Evolutionary conservation across 257 asterid genomes (phyloP), one percentile per base, ranked within the genome.

Genomic region (Verbena officinalis): DNA sequence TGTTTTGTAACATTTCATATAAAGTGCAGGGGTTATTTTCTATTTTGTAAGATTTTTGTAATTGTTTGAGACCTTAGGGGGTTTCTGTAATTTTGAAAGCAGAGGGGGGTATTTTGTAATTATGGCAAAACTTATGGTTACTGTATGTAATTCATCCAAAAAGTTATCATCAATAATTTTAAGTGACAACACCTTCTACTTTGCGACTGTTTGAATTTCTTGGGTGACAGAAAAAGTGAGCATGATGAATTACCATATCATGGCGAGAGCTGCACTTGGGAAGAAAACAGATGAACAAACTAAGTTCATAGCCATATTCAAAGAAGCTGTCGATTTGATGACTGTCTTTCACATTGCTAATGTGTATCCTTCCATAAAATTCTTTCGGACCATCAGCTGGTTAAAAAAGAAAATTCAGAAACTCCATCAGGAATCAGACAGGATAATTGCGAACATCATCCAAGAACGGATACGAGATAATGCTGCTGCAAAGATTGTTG

Each of bases 261-360:
- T 52, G 62, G 62, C 73, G 0, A 69, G 73, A 55, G 77, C 79
- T 0, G 78, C 85, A 1, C 58, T 84, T 9, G 85, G 87, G 2
- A 42, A 65, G 36, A 68, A 40, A 33, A 71, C 36, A 0, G 38
- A 48, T 0, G 71, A 73, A 5, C 76, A 74, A 52, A 70, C 70
- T 14, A n/a, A 5, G 0, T 65, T 73, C 23, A 38, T 68, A 7
- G 7, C 17, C 6, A 22, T 56, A 1, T 19, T 61, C 4, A 51
- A 27, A 12, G 75, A 77, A 58, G 38, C 57, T 22, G 22, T 50
- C 0, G 51, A 67, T 3, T 22, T 55, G 0, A 2, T 34, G 1
- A 50, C 67, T 6, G 39, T 54, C 4, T 74, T 78, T 21, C 65
- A 65, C 9, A 1, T 67, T 3, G 62, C 54, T 4, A 77, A 74